Evolutionary conservation across 2,329 filamentous ascomycete species (phyloP).

Genomic region (Fusarium sororula): DNA sequence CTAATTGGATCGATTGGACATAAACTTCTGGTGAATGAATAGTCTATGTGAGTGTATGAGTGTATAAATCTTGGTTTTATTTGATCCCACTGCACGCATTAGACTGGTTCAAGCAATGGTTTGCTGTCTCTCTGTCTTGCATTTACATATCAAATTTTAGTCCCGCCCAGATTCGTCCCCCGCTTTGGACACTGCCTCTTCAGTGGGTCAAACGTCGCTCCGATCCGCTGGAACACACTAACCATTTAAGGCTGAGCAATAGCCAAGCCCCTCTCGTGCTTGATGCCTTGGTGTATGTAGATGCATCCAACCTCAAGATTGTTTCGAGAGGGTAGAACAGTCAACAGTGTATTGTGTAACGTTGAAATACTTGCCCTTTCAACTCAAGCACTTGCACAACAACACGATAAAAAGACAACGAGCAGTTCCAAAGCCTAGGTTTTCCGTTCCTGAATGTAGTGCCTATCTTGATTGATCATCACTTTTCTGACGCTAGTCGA

Average conservation of each 20-base stretch:
- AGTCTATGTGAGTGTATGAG: background rate
- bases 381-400: background rate
- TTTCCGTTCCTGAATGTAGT: background rate
- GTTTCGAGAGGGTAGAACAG: background rate
- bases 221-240: slow-evolving; percentile 22
- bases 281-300: background rate
- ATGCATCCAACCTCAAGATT: background rate
- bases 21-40: background rate
- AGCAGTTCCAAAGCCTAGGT: background rate
- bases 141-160: background rate
- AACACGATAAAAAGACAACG: background rate
- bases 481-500: slow-evolving; percentile 6
- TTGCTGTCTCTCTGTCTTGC: background rate
- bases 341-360: background rate
- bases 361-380: background rate
- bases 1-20: background rate
- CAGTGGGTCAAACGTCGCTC: slow-evolving; percentile 21
- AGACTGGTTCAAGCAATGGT: background rate
- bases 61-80: background rate
- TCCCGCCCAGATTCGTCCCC: background rate
- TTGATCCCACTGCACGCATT: background rate
- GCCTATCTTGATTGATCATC: slow-evolving; percentile 29
- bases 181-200: slow-evolving; percentile 19
- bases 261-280: slow-evolving; percentile 9
- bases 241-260: slow-evolving; percentile 18